These are phyloP conservation scores for Starmerella floris DNA, from an alignment of 805 yeast species.

Conservation along the genomic window DNA sequence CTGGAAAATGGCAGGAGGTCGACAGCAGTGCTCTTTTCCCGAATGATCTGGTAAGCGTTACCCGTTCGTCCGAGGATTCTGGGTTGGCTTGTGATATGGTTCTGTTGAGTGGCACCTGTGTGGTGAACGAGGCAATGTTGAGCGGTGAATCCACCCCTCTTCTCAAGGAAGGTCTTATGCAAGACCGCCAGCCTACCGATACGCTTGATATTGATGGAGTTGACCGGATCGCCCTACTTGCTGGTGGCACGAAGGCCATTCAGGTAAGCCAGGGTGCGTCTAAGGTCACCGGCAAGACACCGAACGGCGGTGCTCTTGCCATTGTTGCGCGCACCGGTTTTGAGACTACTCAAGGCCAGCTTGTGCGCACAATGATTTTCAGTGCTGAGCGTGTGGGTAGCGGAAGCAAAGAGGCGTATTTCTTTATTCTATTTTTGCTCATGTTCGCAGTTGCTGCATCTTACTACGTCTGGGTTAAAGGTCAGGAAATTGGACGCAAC, in stretches of 20 bases:
- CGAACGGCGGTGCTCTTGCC: constrained; percentile 88
- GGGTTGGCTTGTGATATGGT: constrained; percentile 91
- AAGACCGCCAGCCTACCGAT: constrained; percentile 58
- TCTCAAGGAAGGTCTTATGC: constrained; percentile 76
- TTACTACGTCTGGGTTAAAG: constrained; percentile 97
- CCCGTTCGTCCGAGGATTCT: constrained; percentile 78
- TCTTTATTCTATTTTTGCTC: constrained; percentile 78
- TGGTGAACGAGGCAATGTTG: constrained; percentile 96
- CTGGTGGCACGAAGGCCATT: constrained; percentile 92
- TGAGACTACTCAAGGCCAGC: constrained; percentile 94
- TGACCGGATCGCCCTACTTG: constrained; percentile 78
- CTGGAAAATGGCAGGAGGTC: constrained; percentile 52
- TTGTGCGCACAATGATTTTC: constrained; percentile 94
- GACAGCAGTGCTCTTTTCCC: constrained; percentile 72
- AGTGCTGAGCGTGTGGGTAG: constrained; percentile 93
- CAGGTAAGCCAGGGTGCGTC: constrained; percentile 67
- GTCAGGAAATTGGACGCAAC: constrained; percentile 87
- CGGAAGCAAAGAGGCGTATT: constrained; percentile 86
- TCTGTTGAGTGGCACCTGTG: constrained; percentile 77
- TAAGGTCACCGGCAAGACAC: constrained; percentile 38
- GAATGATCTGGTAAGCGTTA: constrained; percentile 72
- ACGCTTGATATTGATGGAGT: constrained; percentile 59
- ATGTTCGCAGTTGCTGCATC: constrained; percentile 90
- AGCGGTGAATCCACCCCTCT: constrained; percentile 97
- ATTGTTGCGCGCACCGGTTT: constrained; percentile 89